A percentile compares a stretch with the other conserved stretches of the same genome.
These are phyloP conservation scores for Coniochaeta sp. DNA, from an alignment of 2,329 filamentous ascomycete genomes.

Conservation along the genomic window DNA sequence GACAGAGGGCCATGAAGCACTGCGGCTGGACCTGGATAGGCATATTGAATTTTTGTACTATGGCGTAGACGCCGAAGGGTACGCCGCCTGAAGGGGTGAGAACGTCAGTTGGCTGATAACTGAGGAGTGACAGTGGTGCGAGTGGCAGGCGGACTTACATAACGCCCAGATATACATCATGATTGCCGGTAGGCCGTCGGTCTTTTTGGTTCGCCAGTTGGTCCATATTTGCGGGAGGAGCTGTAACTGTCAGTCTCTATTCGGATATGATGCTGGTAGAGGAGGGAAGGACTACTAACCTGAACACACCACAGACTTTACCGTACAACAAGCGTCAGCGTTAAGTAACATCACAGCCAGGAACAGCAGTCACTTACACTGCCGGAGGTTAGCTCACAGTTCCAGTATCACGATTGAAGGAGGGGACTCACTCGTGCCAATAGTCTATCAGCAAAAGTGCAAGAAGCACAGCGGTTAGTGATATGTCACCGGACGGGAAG, in stretches of 20 bases:
- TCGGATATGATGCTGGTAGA: background rate
- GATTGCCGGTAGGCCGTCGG: slow-evolving; percentile 49
- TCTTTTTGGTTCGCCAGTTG: slow-evolving; percentile 54
- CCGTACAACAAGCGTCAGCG: background rate
- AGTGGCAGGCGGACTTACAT: slow-evolving; percentile 30
- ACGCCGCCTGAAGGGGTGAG: slow-evolving; percentile 27
- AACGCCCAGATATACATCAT: slow-evolving; percentile 62
- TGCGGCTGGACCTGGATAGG: slow-evolving; percentile 37
- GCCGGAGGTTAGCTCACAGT: background rate
- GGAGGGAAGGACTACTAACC: slow-evolving; percentile 16
- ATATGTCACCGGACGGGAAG: background rate
- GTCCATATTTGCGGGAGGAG: slow-evolving; percentile 44
- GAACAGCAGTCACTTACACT: background rate
- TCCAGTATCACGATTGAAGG: background rate
- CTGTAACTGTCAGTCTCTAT: slow-evolving; percentile 11
- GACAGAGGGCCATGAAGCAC: slow-evolving; percentile 29
- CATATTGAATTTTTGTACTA: slow-evolving; percentile 34
- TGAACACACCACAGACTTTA: slow-evolving; percentile 33
- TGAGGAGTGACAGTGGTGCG: too few relatives aligned
- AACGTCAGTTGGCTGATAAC: too few relatives aligned
- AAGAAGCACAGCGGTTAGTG: background rate
- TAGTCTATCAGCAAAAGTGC: slow-evolving; percentile 15
- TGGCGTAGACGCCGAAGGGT: slow-evolving; percentile 31
- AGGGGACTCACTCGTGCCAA: slow-evolving; percentile 20
- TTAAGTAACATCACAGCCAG: background rate